Percentiles rank a stretch among this genome's conserved stretches.
phyloP scores from a whole-genome alignment of 129 eudicot genomes.

The Erigeron canadensis region DNA sequence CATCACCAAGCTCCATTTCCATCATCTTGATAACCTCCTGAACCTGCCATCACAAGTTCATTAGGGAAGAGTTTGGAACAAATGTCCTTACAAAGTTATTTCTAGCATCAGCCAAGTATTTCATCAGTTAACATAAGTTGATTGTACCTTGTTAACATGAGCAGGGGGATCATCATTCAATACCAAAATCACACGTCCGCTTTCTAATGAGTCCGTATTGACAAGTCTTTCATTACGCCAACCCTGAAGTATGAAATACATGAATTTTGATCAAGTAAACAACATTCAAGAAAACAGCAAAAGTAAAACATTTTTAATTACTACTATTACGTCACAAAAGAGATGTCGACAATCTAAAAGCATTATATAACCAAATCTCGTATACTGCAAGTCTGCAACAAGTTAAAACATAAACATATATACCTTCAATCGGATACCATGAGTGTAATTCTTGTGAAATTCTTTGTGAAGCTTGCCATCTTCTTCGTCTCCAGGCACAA shows the following conservation, averaged over 20 bases:
- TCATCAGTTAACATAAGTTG: background rate
- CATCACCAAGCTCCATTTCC: conserved; percentile 93
- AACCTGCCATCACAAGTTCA: conserved; percentile 41
- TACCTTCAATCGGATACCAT: conserved; percentile 84
- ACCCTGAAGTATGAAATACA: conserved; percentile 43
- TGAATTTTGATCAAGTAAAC: conserved; percentile 12
- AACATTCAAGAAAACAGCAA: background rate
- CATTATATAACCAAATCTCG: background rate
- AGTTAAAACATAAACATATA: background rate
- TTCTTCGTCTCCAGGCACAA: conserved; percentile 74
- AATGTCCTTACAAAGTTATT: background rate
- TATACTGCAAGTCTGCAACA: conserved; percentile 8
- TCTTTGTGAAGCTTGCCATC: conserved; percentile 70
- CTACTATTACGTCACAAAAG: background rate
- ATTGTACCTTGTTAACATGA: conserved; percentile 63
- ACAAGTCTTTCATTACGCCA: conserved; percentile 75
- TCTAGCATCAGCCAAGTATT: background rate
- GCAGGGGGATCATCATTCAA: conserved; percentile 64
- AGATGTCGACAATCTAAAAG: background rate
- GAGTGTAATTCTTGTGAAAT: conserved; percentile 73
- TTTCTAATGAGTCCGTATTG: conserved; percentile 35
- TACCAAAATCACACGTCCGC: conserved; percentile 61
- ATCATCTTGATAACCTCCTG: conserved; percentile 79
- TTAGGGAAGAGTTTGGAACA: background rate
- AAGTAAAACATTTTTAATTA: background rate